Percentiles rank a stretch among this genome's conserved stretches.
These are phyloP conservation scores for Neopestalotiopsis clavispora DNA, from an alignment of 2,329 filamentous ascomycete genomes.

Conservation along the genomic window DNA sequence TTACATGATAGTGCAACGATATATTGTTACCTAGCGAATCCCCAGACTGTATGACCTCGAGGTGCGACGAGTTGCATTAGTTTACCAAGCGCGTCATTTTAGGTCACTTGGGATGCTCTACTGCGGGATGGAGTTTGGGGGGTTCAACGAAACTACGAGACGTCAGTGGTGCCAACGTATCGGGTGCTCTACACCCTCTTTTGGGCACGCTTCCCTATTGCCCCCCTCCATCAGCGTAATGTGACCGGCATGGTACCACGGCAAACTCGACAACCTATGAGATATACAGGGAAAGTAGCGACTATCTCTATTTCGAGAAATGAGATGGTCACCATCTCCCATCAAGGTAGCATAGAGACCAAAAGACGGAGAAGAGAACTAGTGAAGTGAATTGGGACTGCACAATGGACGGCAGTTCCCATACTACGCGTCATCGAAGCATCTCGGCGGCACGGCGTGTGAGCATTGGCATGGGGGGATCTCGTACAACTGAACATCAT, in stretches of 20 bases:
- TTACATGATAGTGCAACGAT: neutral
- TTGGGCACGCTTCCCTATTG: neutral
- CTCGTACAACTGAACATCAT: too few species aligned
- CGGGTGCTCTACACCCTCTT: neutral
- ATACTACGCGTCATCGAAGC: neutral
- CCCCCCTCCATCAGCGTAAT: neutral
- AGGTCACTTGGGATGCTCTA: neutral
- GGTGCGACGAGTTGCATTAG: neutral
- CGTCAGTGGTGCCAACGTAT: neutral
- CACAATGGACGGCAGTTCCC: neutral
- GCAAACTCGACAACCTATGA: neutral
- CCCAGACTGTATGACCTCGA: neutral
- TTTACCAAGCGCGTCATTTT: neutral
- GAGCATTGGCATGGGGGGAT: neutral
- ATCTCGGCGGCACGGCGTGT: neutral
- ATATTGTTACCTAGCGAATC: neutral
- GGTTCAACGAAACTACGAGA: neutral
- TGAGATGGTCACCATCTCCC: neutral
- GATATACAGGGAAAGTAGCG: neutral
- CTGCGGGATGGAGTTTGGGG: neutral
- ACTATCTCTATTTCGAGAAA: neutral
- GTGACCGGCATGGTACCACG: neutral
- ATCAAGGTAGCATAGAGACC: neutral
- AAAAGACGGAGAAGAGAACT: neutral
- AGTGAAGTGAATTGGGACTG: neutral